Conservation (phyloP, 2,329 filamentous ascomycete genomes). For the Colletotrichum echinochloae region DNA sequence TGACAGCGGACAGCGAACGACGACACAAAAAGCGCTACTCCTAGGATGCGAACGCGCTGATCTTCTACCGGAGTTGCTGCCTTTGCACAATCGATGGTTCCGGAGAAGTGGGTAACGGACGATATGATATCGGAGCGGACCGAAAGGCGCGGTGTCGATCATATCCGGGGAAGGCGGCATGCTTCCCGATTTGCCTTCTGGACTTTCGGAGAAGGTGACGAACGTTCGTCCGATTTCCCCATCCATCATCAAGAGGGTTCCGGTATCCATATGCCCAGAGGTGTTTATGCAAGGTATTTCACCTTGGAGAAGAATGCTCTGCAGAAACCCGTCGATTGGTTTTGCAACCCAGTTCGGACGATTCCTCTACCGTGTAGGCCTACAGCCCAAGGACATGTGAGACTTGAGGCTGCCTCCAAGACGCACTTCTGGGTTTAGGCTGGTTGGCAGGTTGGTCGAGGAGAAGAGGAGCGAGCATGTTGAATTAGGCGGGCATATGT, state of each 20-base stretch:
- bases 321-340: slow-evolving; percentile 12
- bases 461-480: not conserved
- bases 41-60: not conserved
- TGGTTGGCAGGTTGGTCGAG: not conserved
- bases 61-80: not conserved
- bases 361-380: not conserved
- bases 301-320: slow-evolving; percentile 7
- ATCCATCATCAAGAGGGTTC: slow-evolving; percentile 15
- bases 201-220: not conserved
- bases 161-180: slow-evolving; percentile 5
- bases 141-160: slow-evolving; percentile 28
- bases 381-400: not conserved
- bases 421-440: not conserved
- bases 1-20: slow-evolving; percentile 7
- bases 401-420: slow-evolving; percentile 6
- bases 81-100: not conserved
- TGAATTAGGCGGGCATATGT: not conserved
- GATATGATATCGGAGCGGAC: slow-evolving; percentile 35
- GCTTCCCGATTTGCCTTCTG: slow-evolving; percentile 29
- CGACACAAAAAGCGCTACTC: not conserved
- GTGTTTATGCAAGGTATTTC: slow-evolving; percentile 2
- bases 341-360: not conserved
- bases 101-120: slow-evolving; percentile 21
- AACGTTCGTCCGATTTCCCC: slow-evolving; percentile 26
- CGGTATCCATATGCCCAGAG: not conserved